Percentiles rank a stretch among this genome's conserved stretches.
phyloP scores from a whole-genome alignment of 768 basidiomycete species.

The Daedalea quercina region DNA sequence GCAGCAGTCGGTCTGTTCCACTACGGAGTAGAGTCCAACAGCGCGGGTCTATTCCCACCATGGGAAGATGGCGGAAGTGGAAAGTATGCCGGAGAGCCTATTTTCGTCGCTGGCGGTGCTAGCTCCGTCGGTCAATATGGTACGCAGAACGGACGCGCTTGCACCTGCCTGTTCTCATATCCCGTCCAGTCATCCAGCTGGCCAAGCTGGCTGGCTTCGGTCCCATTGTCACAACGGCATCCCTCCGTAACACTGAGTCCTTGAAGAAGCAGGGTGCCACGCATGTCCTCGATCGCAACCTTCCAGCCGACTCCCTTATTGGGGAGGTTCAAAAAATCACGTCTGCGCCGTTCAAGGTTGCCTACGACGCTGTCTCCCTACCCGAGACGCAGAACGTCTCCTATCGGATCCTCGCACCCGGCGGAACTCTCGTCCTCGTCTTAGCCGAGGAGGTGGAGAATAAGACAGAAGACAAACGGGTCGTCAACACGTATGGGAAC shows the following conservation, averaged over 20 bases:
- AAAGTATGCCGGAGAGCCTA: constrained; percentile 16
- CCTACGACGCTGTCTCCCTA: constrained; percentile 17
- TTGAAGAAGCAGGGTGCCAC: constrained; percentile 20
- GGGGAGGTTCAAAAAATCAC: constrained; percentile 13
- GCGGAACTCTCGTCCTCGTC: constrained; percentile 16
- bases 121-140: constrained; percentile 23
- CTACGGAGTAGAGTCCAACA: constrained; percentile 10
- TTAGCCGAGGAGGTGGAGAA: constrained; percentile 3
- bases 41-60: constrained; percentile 9
- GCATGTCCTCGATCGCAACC: constrained; percentile 22
- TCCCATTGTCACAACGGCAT: constrained; percentile 24
- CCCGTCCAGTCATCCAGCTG: constrained; percentile 17
- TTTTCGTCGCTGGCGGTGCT: constrained; percentile 21
- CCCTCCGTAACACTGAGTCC: constrained; percentile 17
- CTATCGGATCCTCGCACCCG: constrained; percentile 15
- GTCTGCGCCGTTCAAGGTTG: constrained; percentile 10
- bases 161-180: background rate
- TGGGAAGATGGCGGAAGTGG: constrained; percentile 18
- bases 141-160: constrained; percentile 1
- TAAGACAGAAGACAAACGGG: constrained; percentile 8
- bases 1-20: constrained; percentile 8
- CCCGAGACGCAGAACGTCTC: constrained; percentile 16
- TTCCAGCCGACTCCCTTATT: constrained; percentile 5
- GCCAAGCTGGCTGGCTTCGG: constrained; percentile 24
- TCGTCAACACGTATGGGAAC: constrained; percentile 11